These are phyloP conservation scores for Phtheirospermum japonicum DNA, from an alignment of 257 asterid species.

Conservation along the genomic window DNA sequence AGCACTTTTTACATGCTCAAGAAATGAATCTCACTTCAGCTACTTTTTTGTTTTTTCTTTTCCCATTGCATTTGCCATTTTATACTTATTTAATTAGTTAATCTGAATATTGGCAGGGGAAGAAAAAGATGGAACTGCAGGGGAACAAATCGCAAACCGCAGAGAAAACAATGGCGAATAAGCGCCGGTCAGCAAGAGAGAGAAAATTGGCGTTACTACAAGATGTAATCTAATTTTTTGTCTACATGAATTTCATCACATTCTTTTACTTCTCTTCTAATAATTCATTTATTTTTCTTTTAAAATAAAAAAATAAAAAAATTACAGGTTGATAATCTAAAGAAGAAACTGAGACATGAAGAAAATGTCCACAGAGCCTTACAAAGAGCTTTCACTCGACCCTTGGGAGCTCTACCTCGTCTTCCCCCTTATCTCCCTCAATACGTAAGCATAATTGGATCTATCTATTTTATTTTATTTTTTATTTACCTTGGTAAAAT, in stretches of 20 bases:
- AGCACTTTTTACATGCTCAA: neutral
- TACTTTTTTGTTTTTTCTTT: neutral
- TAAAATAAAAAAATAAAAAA: neutral
- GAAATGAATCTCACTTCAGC: neutral
- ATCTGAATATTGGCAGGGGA: slow-evolving; percentile 44
- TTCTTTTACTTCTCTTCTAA: neutral
- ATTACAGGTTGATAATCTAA: slow-evolving; percentile 80
- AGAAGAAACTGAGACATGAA: slow-evolving; percentile 80
- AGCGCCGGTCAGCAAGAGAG: slow-evolving; percentile 50
- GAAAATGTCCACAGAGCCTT: slow-evolving; percentile 86
- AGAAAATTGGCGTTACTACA: slow-evolving; percentile 67
- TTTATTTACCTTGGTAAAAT: too few species aligned
- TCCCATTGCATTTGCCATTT: neutral
- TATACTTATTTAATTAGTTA: neutral
- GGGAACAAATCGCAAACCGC: slow-evolving; percentile 38
- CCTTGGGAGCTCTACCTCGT: slow-evolving; percentile 87
- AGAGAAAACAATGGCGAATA: slow-evolving; percentile 35
- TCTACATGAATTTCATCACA: neutral
- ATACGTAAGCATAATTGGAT: slow-evolving; percentile 40
- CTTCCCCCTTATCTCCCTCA: slow-evolving; percentile 94
- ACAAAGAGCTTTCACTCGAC: slow-evolving; percentile 80
- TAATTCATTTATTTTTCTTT: neutral
- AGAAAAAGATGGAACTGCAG: slow-evolving; percentile 50
- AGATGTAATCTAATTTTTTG: slow-evolving; percentile 47
- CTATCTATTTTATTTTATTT: neutral